Percentiles rank a stretch among this genome's conserved stretches.
Conservation (phyloP, 257 asterid genomes). For the Scutellaria baicalensis region DNA sequence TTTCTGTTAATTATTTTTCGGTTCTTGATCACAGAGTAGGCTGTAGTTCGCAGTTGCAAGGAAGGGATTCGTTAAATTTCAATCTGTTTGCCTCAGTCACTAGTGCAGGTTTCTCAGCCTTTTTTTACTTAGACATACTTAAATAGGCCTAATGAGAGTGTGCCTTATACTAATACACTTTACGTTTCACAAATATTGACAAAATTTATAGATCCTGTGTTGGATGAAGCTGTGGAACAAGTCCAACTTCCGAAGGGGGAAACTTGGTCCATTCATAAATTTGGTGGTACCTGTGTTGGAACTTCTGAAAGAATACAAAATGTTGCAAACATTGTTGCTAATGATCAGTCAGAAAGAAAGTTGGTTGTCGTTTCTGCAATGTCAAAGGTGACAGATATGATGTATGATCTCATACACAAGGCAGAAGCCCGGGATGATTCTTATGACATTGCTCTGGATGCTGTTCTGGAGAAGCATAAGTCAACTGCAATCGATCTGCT, state of each 20-base stretch:
- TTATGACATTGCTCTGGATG: conserved; percentile 56
- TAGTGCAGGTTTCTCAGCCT: conserved; percentile 47
- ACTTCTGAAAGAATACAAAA: conserved; percentile 75
- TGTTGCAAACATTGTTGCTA: conserved; percentile 72
- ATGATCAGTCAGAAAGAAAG: conserved; percentile 69
- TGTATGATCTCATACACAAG: conserved; percentile 81
- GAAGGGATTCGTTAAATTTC: conserved; percentile 30
- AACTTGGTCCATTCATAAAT: conserved; percentile 91
- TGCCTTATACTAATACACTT: not conserved
- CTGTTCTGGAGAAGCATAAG: conserved; percentile 77
- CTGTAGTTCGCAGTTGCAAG: conserved; percentile 29
- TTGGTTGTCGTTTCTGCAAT: conserved; percentile 93
- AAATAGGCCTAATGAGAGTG: not conserved
- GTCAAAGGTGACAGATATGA: conserved; percentile 98
- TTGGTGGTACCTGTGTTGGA: conserved; percentile 98
- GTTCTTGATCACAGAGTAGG: conserved; percentile 37
- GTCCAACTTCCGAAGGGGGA: conserved; percentile 71
- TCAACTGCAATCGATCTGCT: conserved; percentile 73
- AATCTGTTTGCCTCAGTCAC: conserved; percentile 48
- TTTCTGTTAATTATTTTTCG: not conserved
- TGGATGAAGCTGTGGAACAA: conserved; percentile 48
- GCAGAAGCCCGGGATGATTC: conserved; percentile 81
- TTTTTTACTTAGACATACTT: not conserved
- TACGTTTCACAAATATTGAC: not conserved
- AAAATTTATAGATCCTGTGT: conserved; percentile 29